Percentiles rank a stretch among this genome's conserved stretches.
Evolutionary conservation across 768 basidiomycete species (phyloP).

Genomic region (Leucocoprinus birnbaumii): DNA sequence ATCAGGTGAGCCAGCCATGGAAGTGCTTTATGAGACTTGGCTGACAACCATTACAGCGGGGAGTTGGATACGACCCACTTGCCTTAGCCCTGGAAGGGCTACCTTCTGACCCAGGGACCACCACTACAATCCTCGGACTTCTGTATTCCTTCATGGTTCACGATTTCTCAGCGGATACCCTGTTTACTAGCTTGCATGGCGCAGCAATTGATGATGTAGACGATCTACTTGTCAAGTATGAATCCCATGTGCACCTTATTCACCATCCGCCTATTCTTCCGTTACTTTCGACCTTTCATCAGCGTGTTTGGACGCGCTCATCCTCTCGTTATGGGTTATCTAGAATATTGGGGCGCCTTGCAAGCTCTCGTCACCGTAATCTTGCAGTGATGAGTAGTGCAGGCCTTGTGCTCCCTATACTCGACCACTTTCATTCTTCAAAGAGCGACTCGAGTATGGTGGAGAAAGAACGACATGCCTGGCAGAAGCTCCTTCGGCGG

Average conservation of each 20-base stretch:
- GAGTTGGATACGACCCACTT: conserved; percentile 66
- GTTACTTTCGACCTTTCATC: conserved; percentile 50
- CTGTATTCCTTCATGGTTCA: conserved; percentile 65
- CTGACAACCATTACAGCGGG: conserved; percentile 28
- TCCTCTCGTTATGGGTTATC: conserved; percentile 51
- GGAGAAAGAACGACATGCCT: conserved; percentile 50
- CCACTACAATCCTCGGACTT: conserved; percentile 23
- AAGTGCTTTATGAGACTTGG: conserved; percentile 3
- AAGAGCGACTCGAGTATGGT: conserved; percentile 18
- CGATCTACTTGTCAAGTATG: conserved; percentile 35
- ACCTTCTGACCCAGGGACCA: conserved; percentile 34
- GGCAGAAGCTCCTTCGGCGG: conserved; percentile 63
- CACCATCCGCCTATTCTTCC: conserved; percentile 57
- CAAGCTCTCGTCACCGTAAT: conserved; percentile 63
- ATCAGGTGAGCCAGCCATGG: conserved; percentile 46
- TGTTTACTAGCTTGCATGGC: conserved; percentile 49
- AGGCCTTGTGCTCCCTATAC: conserved; percentile 51
- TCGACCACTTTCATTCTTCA: conserved; percentile 39
- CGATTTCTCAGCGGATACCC: conserved; percentile 53
- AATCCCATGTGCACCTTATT: conserved; percentile 41
- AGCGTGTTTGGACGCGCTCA: conserved; percentile 5
- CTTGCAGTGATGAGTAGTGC: conserved; percentile 62
- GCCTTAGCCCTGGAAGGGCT: conserved; percentile 56
- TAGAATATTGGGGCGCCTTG: conserved; percentile 63
- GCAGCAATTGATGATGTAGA: conserved; percentile 34